phyloP scores from a whole-genome alignment of 148 eudicot species.

The Heliosperma pusillum region DNA sequence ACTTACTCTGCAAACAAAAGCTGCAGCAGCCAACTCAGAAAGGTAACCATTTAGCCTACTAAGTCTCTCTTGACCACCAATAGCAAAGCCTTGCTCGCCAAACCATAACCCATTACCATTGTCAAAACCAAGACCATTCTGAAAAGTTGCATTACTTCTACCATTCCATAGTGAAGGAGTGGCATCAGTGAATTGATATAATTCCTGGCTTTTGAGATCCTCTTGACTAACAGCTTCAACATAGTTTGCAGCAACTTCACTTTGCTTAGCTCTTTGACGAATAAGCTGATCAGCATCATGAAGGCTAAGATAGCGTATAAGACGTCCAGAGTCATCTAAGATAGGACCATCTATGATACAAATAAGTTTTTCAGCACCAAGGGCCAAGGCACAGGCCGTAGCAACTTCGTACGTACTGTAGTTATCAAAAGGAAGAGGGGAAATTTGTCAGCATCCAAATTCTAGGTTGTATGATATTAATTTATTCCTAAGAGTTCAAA shows the following conservation, averaged over 20 bases:
- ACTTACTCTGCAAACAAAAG: constrained; percentile 97
- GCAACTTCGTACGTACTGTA: constrained; percentile 94
- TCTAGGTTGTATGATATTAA: neutral
- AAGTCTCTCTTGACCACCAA: constrained; percentile 89
- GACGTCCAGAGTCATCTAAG: constrained; percentile 74
- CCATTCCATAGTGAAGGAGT: constrained; percentile 36
- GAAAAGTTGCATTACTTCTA: constrained; percentile 58
- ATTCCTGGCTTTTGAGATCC: constrained; percentile 39
- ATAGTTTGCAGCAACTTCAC: constrained; percentile 94
- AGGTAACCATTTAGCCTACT: constrained; percentile 77
- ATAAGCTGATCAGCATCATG: constrained; percentile 80
- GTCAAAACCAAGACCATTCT: constrained; percentile 95
- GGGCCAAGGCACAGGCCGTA: constrained; percentile 95
- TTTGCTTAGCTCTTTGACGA: constrained; percentile 86
- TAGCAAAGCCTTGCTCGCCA: constrained; percentile 92
- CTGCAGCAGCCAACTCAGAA: constrained; percentile 97
- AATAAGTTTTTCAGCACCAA: constrained; percentile 91
- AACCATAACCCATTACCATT: constrained; percentile 78
- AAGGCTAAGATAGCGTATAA: constrained; percentile 82
- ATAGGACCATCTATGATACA: constrained; percentile 94
- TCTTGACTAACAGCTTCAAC: constrained; percentile 83
- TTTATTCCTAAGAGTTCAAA: neutral
- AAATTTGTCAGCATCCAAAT: constrained; percentile 4
- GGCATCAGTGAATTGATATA: constrained; percentile 37
- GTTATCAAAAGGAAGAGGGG: constrained; percentile 7